A percentile compares a stretch with the other conserved stretches of the same genome.
phyloP scores from a whole-genome alignment of 176 grass and related monocot species.

The Carex scoparia region DNA sequence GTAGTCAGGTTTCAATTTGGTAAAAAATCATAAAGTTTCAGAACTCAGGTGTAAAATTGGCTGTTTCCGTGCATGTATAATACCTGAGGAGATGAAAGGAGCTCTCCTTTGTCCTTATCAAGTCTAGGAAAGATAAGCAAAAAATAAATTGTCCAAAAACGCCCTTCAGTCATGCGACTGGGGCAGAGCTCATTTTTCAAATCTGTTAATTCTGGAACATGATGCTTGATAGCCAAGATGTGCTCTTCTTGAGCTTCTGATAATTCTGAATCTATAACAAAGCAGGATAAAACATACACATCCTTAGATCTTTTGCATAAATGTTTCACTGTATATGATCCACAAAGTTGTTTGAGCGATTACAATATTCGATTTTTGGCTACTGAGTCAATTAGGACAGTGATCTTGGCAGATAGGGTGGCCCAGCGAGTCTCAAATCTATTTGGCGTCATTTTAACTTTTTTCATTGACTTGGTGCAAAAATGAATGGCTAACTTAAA shows the following conservation, averaged over 20 bases:
- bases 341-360: too few species aligned
- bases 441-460: neutral
- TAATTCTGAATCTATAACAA: neutral
- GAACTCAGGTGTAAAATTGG: neutral
- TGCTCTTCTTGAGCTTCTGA: constrained; percentile 14
- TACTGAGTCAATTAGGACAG: neutral
- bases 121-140: constrained; percentile 24
- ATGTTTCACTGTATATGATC: neutral
- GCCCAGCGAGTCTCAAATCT: neutral
- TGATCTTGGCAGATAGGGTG: neutral
- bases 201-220: constrained; percentile 15
- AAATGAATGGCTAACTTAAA: neutral
- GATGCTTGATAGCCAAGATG: neutral
- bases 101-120: constrained; percentile 40
- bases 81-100: constrained; percentile 67
- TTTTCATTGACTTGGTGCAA: neutral
- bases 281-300: neutral
- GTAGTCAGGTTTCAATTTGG: neutral
- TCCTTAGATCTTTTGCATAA: neutral
- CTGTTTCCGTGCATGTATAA: neutral
- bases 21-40: neutral
- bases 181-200: constrained; percentile 17
- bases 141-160: constrained; percentile 17
- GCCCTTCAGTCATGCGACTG: neutral
- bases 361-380: neutral